phyloP scores from a whole-genome alignment of 345 rosid genomes.

The Bruguiera parviflora region DNA sequence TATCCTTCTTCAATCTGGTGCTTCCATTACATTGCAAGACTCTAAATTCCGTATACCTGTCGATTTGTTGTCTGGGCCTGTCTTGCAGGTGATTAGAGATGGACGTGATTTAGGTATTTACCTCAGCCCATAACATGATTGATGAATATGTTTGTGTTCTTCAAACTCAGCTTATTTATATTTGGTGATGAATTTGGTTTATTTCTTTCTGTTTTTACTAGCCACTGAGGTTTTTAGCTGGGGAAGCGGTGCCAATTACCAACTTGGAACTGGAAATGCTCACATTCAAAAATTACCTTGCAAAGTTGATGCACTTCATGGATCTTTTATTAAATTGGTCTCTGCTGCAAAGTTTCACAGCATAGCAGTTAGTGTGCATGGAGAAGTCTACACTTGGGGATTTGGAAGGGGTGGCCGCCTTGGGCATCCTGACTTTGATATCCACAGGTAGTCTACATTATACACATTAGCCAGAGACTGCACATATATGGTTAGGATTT shows the following conservation, averaged over 20 bases:
- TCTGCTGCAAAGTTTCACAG: slow-evolving; percentile 98
- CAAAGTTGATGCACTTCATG: slow-evolving; percentile 88
- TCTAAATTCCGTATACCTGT: slow-evolving; percentile 69
- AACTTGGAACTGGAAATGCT: slow-evolving; percentile 92
- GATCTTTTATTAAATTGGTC: slow-evolving; percentile 57
- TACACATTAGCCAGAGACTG: not conserved
- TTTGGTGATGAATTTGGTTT: slow-evolving; percentile 11
- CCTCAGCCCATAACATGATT: slow-evolving; percentile 18
- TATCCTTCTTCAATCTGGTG: slow-evolving; percentile 71
- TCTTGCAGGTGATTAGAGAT: slow-evolving; percentile 55
- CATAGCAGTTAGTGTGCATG: slow-evolving; percentile 65
- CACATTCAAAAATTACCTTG: slow-evolving; percentile 85
- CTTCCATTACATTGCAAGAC: slow-evolving; percentile 68
- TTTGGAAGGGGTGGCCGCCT: slow-evolving; percentile 99
- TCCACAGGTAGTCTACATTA: slow-evolving; percentile 61
- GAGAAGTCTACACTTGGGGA: slow-evolving; percentile 95
- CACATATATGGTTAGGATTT: not conserved
- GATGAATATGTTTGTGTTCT: slow-evolving; percentile 13
- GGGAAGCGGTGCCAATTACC: slow-evolving; percentile 98
- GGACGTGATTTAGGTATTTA: slow-evolving; percentile 49
- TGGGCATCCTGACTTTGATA: slow-evolving; percentile 99
- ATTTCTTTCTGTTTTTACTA: slow-evolving; percentile 37
- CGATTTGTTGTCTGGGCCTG: slow-evolving; percentile 93
- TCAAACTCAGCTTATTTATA: slow-evolving; percentile 7
- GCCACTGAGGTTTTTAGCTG: slow-evolving; percentile 93